A percentile compares a stretch with the other conserved stretches of the same genome.
These are phyloP conservation scores for Mortierella sp. DNA, from an alignment of 371 early-diverging fungal species.

Conservation along the genomic window DNA sequence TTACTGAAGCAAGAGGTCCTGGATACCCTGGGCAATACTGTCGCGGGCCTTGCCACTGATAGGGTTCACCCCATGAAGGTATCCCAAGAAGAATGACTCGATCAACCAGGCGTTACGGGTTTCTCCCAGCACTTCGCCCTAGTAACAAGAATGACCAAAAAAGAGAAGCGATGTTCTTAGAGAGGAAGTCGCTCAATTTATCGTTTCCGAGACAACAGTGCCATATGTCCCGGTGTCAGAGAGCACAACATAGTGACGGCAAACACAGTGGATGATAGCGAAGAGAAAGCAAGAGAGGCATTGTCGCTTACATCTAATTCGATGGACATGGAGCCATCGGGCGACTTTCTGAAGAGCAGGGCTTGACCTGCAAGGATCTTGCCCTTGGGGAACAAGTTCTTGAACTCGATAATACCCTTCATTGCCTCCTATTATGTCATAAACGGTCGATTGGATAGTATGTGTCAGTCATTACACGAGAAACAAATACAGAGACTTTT, in stretches of 20 bases:
- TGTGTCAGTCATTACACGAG: not conserved
- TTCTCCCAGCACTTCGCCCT: constrained; percentile 69
- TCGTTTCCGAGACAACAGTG: not conserved
- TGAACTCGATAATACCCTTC: constrained; percentile 71
- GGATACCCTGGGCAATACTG: constrained; percentile 48
- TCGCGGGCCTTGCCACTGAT: constrained; percentile 66
- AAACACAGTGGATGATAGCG: not conserved
- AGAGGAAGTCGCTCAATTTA: not conserved
- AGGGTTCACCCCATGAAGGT: constrained; percentile 69
- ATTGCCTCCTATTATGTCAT: constrained; percentile 58
- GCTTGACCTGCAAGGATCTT: constrained; percentile 71
- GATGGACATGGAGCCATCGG: constrained; percentile 68
- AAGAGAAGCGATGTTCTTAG: not conserved
- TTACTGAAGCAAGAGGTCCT: constrained; percentile 53
- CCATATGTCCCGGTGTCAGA: not conserved
- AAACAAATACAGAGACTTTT: not conserved
- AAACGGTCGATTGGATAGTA: not conserved
- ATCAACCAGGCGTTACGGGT: constrained; percentile 73
- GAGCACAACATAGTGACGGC: not conserved
- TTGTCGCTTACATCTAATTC: constrained; percentile 65
- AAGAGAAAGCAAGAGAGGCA: not conserved
- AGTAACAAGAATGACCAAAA: not conserved
- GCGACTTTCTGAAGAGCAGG: constrained; percentile 74
- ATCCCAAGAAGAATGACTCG: constrained; percentile 74
- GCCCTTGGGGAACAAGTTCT: constrained; percentile 71